Evolutionary conservation across 2,329 filamentous ascomycete species (phyloP).

Genomic region (Exophiala spinifera): DNA sequence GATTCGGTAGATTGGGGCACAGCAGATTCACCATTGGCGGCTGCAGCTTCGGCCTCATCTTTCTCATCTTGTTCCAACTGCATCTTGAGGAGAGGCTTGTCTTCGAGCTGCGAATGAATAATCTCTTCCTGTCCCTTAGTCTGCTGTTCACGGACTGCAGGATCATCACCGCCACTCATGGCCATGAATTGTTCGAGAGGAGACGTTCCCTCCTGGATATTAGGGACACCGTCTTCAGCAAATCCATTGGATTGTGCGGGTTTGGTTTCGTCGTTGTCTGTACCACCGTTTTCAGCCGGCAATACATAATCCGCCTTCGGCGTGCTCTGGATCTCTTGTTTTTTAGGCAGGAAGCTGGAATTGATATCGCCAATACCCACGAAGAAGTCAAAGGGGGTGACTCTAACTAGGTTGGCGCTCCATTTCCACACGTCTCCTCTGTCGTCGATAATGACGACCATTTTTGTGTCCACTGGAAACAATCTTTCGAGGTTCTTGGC

Average conservation of each 20-base stretch:
- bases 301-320: conserved; percentile 37
- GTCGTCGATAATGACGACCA: conserved; percentile 99
- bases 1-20: conserved; percentile 38
- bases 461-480: conserved; percentile 95
- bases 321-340: conserved; percentile 51
- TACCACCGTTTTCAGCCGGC: conserved; percentile 26
- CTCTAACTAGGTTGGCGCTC: conserved; percentile 88
- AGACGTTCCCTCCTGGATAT: conserved; percentile 23
- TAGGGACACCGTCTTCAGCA: conserved; percentile 22
- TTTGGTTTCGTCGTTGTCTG: conserved; percentile 8
- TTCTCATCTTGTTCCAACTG: conserved; percentile 88
- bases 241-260: conserved; percentile 17
- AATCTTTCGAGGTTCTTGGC: conserved; percentile 85
- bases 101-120: conserved; percentile 82
- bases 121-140: conserved; percentile 81
- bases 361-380: conserved; percentile 98
- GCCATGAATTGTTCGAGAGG: conserved; percentile 72
- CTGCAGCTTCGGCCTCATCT: conserved; percentile 58
- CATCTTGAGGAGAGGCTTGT: conserved; percentile 84
- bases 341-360: conserved; percentile 90
- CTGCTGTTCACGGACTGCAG: conserved; percentile 68
- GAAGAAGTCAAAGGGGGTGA: conserved; percentile 95
- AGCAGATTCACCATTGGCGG: conserved; percentile 38
- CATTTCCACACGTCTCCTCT: conserved; percentile 95
- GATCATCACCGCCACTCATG: conserved; percentile 70